Base-by-base conservation (phyloP, 2,329 filamentous ascomycete genomes). In the Aspergillus bombycis region DNA sequence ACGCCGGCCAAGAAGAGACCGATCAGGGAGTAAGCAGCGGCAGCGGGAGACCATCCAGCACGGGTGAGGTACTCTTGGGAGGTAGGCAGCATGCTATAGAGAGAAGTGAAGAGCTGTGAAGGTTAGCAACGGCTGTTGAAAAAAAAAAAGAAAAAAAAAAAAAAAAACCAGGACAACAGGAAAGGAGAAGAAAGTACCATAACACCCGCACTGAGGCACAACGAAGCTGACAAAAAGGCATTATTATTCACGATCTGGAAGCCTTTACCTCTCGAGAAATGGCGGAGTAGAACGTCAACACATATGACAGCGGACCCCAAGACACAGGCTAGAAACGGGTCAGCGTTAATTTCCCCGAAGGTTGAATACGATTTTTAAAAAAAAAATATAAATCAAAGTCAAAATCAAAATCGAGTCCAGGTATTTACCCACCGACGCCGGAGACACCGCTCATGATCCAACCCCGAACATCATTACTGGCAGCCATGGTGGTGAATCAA, bases 201-300 rank as follows among this genome's bases (percentile, higher is more conserved):
- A 53, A 98, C 94, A 50, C 95, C 94, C 70, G 97, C 97, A 76
- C 93, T 97, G 67, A 99, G 80, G 78, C 94, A 97, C 65, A 98
- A 80, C 0, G 94, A 97, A 26, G 89, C 88, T 0, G 94, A 94
- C 5, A 97, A 84, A 75, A 99, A 99, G 26, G 84, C 84, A 81
- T 92, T 94, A 79, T 92, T 97, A 66, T 96, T 91, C 74, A 96
- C 88, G 69, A 99, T 96, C 70, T 88, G 87, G 77, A 98, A 99
- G 74, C 89, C 84, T 71, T 84, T 87, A 78, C 90, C 88, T 58
- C 90, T 87, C 4, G 92, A 91, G 57, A 97, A 82, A 58, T 85
- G 83, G 62, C 89, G 89, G 57, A 96, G 83, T 60, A 96, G 73
- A 45, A 93, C 74, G 78, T 99, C 95, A 71, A 96, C 85, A 75